phyloP scores from a whole-genome alignment of 257 asterid species.

The Ocimum tenuiflorum region DNA sequence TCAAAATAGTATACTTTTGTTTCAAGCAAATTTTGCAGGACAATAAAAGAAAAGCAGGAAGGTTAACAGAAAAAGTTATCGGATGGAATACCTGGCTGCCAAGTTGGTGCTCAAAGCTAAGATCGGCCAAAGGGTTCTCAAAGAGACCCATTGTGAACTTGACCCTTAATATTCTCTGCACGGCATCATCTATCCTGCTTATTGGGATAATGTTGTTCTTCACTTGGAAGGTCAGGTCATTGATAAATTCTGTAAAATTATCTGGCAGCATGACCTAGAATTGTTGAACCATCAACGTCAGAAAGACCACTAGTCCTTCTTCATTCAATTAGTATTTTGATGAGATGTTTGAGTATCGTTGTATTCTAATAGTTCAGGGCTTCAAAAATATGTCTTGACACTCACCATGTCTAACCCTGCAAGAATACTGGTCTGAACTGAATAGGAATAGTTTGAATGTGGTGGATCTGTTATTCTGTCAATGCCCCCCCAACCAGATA shows the following conservation, averaged over 20 bases:
- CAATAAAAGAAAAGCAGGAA: background rate
- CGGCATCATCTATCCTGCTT: constrained; percentile 37
- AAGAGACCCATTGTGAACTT: constrained; percentile 41
- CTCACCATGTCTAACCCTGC: constrained; percentile 70
- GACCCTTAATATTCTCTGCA: constrained; percentile 31
- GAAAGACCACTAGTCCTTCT: no score
- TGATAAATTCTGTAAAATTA: constrained; percentile 28
- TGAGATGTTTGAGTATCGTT: background rate
- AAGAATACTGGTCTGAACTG: constrained; percentile 40
- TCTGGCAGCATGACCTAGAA: constrained; percentile 34
- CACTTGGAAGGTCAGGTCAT: constrained; percentile 31
- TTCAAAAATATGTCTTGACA: no score
- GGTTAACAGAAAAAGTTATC: background rate
- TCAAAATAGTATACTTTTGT: background rate
- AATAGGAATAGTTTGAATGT: constrained; percentile 46
- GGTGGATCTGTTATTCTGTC: constrained; percentile 45
- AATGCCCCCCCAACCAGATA: constrained; percentile 53
- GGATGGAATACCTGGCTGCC: constrained; percentile 30
- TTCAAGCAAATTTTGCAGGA: background rate
- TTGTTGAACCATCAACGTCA: constrained; percentile 6
- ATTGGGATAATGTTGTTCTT: constrained; percentile 28
- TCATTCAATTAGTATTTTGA: background rate
- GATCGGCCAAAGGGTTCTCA: constrained; percentile 35
- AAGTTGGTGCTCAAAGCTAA: constrained; percentile 28
- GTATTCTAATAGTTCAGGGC: background rate